phyloP scores from a whole-genome alignment of 306 rosid genomes.

The Argentina anserina region DNA sequence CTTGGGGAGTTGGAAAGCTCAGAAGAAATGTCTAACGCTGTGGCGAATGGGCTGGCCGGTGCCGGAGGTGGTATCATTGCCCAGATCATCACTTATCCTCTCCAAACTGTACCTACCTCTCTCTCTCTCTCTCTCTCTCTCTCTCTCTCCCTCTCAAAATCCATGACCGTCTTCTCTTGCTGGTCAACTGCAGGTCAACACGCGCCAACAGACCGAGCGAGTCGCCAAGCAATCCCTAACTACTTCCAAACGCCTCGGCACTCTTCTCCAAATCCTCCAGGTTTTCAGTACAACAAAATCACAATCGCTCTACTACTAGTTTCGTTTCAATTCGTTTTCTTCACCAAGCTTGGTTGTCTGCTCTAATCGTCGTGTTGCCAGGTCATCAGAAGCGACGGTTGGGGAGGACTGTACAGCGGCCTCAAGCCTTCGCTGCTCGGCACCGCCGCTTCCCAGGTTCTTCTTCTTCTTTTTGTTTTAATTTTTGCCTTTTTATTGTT shows the following conservation, averaged over 20 bases:
- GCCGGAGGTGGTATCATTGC: slow-evolving; percentile 86
- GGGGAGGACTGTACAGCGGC: slow-evolving; percentile 90
- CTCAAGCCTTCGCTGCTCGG: slow-evolving; percentile 84
- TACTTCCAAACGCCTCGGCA: slow-evolving; percentile 27
- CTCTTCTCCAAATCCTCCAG: slow-evolving; percentile 73
- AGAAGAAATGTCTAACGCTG: slow-evolving; percentile 50
- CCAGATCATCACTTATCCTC: slow-evolving; percentile 83
- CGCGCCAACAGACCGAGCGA: slow-evolving; percentile 87
- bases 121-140: background rate
- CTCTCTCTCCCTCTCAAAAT: background rate
- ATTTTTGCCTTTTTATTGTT: background rate
- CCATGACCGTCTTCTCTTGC: background rate
- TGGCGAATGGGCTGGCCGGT: slow-evolving; percentile 77
- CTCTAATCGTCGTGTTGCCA: slow-evolving; percentile 2
- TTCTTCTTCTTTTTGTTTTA: background rate
- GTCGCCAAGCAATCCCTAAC: slow-evolving; percentile 38
- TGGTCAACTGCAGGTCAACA: slow-evolving; percentile 53
- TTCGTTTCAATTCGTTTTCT: background rate
- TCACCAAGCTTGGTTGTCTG: background rate
- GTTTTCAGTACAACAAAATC: slow-evolving; percentile 21
- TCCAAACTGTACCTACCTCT: slow-evolving; percentile 46
- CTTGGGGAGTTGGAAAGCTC: background rate
- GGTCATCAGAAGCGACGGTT: slow-evolving; percentile 67
- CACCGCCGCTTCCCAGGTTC: slow-evolving; percentile 87
- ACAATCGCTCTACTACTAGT: background rate